These are phyloP conservation scores for Diaporthe longicolla DNA, from an alignment of 2,329 filamentous ascomycete species.

Conservation along the genomic window DNA sequence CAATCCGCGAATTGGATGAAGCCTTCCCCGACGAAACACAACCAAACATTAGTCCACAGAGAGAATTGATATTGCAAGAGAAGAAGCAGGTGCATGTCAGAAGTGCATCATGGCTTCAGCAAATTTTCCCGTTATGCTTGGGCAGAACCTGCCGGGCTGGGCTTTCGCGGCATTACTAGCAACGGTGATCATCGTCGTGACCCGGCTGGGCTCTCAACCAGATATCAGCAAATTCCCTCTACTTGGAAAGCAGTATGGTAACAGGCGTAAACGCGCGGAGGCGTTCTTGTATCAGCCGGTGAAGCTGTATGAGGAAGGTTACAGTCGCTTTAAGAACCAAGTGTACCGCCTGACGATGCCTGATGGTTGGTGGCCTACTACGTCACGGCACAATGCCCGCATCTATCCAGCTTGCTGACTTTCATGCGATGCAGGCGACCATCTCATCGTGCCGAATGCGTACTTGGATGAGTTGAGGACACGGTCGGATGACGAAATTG, in stretches of 20 bases:
- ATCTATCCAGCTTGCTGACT: background rate
- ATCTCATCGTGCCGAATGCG: constrained; percentile 48
- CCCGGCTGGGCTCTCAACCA: background rate
- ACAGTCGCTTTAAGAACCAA: constrained; percentile 36
- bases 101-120: background rate
- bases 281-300: constrained; percentile 20
- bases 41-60: background rate
- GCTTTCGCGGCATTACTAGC: background rate
- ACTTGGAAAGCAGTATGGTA: constrained; percentile 35
- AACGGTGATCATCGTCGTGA: background rate
- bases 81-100: background rate
- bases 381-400: too few relatives aligned
- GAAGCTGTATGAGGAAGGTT: constrained; percentile 36
- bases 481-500: constrained; percentile 49
- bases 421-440: constrained; percentile 45
- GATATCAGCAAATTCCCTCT: constrained; percentile 27
- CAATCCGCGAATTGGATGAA: too few relatives aligned
- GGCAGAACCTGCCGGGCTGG: constrained; percentile 25
- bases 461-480: constrained; percentile 49
- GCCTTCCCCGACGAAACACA: too few relatives aligned
- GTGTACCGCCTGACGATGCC: constrained; percentile 39
- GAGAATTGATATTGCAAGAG: background rate
- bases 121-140: background rate
- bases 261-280: constrained; percentile 31
- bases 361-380: constrained; percentile 23